Evolutionary conservation across 129 eudicot genomes (phyloP).

Genomic region (Chrysanthemum lavandulifolium): DNA sequence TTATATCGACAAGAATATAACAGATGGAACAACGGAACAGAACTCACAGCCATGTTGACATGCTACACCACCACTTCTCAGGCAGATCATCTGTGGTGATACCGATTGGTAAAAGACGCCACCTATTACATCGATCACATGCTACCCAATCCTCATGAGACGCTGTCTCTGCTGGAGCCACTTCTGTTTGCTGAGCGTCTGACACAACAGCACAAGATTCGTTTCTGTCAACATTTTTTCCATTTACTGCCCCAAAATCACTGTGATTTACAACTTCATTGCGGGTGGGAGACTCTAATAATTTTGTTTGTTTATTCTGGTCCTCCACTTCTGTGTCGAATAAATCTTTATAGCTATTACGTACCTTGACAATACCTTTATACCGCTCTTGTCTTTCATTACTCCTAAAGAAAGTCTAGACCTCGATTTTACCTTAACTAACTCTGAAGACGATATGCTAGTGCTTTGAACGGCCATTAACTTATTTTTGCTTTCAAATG

Average conservation of each 20-base stretch:
- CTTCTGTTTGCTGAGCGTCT: slow-evolving; percentile 27
- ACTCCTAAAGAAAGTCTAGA: slow-evolving; percentile 24
- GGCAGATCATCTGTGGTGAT: slow-evolving; percentile 48
- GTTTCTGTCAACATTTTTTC: slow-evolving; percentile 30
- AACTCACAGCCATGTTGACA: slow-evolving; percentile 90
- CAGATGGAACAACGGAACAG: slow-evolving; percentile 4
- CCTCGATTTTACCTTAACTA: slow-evolving; percentile 27
- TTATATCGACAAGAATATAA: neutral
- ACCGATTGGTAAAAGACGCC: slow-evolving; percentile 80
- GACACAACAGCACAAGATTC: slow-evolving; percentile 31
- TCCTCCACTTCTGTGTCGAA: slow-evolving; percentile 32
- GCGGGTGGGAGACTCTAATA: slow-evolving; percentile 32
- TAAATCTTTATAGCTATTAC: slow-evolving; percentile 41
- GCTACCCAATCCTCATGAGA: slow-evolving; percentile 60
- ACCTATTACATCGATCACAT: slow-evolving; percentile 66
- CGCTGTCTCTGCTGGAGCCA: slow-evolving; percentile 26
- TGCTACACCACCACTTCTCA: slow-evolving; percentile 70
- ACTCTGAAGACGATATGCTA: slow-evolving; percentile 12
- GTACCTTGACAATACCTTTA: slow-evolving; percentile 38
- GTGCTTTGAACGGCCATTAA: slow-evolving; percentile 34
- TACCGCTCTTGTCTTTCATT: slow-evolving; percentile 38
- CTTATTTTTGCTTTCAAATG: slow-evolving; percentile 42
- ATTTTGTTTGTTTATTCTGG: slow-evolving; percentile 18
- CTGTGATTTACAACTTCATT: slow-evolving; percentile 34
- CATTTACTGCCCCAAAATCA: slow-evolving; percentile 24